Evolutionary conservation across 164 flowering plant genomes (phyloP), one percentile per base, ranked within the genome.

Genomic region (Sedum album): DNA sequence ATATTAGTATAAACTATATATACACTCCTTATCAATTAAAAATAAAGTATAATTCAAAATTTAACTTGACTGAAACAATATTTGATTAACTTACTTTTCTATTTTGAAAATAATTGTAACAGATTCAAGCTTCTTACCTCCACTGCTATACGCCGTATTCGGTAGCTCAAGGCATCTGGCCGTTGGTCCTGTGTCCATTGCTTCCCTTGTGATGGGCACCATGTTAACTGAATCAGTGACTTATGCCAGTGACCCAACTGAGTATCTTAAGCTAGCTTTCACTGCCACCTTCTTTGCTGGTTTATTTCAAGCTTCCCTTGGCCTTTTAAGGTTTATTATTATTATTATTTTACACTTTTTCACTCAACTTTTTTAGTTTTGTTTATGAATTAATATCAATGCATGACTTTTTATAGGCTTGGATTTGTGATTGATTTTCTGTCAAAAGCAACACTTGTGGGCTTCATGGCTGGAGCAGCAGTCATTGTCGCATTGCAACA

Each of bases 401-500:
- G n/a, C n/a, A n/a, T n/a, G n/a, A n/a, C 30, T 30, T 44, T 65
- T 69, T 74, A 17, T 82, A 88, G 94, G 85, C 76, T 88, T 38
- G 94, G 94, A 2, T 86, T 88, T 61, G 49, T 88, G 0, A 85
- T 88, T 35, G 94, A 88, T 76, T 88, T 88, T 73, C 82, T 88
- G 6, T 88, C 94, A 28, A 83, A 88, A 74, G 88, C 94, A 18
- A 85, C 94, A 11, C 76, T 88, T 6, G 64, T 88, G n/a, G 94
- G 94, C n/a, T 88, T 88, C 78, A 88, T 80, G 86, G 94, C 88
- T 20, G 94, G 89, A n/a, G 85, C 94, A 38, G 86, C 94, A 30
- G 74, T 86, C 26, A 86, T 86, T 28, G 89, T 88, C 14, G 78
- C 89, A 4, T 53, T 88, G 67, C 94, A 88, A 69, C 94, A 88